phyloP scores from a whole-genome alignment of 1,139 yeast species.

The Pichia sp. region DNA sequence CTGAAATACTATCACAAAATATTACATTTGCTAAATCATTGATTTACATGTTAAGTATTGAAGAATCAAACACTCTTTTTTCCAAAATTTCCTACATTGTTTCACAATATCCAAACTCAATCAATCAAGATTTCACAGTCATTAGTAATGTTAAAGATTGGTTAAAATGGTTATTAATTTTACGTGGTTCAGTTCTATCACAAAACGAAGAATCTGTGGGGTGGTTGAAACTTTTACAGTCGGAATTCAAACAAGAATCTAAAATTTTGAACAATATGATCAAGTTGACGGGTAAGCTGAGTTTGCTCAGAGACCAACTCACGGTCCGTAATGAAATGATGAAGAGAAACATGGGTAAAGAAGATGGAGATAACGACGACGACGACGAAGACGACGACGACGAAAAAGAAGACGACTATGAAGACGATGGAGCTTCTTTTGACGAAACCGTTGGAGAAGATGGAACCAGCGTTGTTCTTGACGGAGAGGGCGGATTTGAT shows the following conservation, averaged over 20 bases:
- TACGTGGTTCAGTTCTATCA: conserved; percentile 40
- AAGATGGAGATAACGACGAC: conserved; percentile 11
- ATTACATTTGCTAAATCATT: conserved; percentile 36
- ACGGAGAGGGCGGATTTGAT: conserved; percentile 24
- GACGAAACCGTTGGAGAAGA: conserved; percentile 10
- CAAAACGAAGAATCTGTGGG: conserved; percentile 32
- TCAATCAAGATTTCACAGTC: conserved; percentile 29
- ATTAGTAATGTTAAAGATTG: conserved; percentile 35
- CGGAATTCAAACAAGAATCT: conserved; percentile 29
- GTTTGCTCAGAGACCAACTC: conserved; percentile 63
- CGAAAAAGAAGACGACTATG: no score
- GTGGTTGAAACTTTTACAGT: conserved; percentile 33
- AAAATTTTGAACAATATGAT: conserved; percentile 60
- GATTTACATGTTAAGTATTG: conserved; percentile 25
- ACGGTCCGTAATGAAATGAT: conserved; percentile 42
- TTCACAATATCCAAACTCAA: conserved; percentile 19
- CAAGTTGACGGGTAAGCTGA: conserved; percentile 77
- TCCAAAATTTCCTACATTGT: conserved; percentile 34
- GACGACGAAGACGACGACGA: conserved; percentile 19
- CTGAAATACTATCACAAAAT: conserved; percentile 35
- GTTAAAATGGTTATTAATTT: conserved; percentile 46
- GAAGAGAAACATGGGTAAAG: conserved; percentile 34
- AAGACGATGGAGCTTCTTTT: conserved; percentile 18
- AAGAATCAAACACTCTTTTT: conserved; percentile 32
- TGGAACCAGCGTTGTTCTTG: conserved; percentile 29